Evolutionary conservation across 177 flowering plant genomes (phyloP), one percentile per base, ranked within the genome.

Genomic region (Vitis hybrid): DNA sequence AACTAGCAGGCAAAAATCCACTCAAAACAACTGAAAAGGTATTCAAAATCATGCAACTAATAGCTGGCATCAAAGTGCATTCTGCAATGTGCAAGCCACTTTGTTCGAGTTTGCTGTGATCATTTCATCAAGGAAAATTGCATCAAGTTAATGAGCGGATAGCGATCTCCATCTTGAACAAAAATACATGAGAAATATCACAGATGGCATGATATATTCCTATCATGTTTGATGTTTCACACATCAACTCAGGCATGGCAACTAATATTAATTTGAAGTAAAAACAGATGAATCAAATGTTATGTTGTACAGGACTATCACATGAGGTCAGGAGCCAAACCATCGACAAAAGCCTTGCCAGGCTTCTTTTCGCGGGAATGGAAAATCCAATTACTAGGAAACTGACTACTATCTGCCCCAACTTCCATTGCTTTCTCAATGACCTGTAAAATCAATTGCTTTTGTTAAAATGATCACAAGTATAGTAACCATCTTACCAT

Each of bases 331-430:
- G 81, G 84, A 81, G 77, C 68, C 97, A 84, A 83, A 92, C 99
- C 99, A 89, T 94, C 95, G 64, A 91, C 91, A 85, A 87, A 84
- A 75, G 95, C 92, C 83, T 92, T 91, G 69, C 90, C 94, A 75
- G 93, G 90, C 80, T 91, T 94, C 90, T 89, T 91, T 83, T 92
- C 95, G 20, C 95, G 91, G 62, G 81, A 88, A 86, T 92, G 97
- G 74, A 91, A 86, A 73, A 94, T 89, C 95, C 97, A 94, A 80
- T 84, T 83, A 84, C 72, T 86, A 66, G 97, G 97, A 83, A 71
- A 94, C 80, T 86, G 97, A 82, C 79, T 86, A 87, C 91, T 89
- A 78, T 94, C 97, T 48, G 97, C 99, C 82, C 95, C 97, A 83
- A 94, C 97, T 77, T 89, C 93, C 75, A 92, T 48, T 68, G 97